phyloP scores from a whole-genome alignment of 805 yeast genomes.

The Yarrowia osloensis region DNA sequence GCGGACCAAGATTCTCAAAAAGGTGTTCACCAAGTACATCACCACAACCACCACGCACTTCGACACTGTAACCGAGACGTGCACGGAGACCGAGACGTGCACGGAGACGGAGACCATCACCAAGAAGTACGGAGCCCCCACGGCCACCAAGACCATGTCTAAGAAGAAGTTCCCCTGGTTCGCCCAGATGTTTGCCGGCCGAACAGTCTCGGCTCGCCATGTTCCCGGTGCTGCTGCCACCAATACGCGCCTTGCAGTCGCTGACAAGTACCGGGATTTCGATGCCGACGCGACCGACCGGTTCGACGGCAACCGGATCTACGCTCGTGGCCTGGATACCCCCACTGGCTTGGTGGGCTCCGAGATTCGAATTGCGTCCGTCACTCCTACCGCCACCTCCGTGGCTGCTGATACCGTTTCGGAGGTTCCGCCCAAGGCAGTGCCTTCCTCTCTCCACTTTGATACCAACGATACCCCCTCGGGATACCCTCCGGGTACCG shows the following conservation, averaged over 20 bases:
- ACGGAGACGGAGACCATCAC: constrained; percentile 8
- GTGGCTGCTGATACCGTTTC: neutral
- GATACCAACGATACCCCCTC: constrained; percentile 17
- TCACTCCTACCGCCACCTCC: neutral
- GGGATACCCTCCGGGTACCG: neutral
- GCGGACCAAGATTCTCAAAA: constrained; percentile 12
- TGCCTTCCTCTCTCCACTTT: neutral
- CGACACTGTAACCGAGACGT: neutral
- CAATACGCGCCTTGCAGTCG: neutral
- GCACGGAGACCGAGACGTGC: too few relatives aligned
- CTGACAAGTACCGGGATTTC: constrained; percentile 8
- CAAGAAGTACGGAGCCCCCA: constrained; percentile 1
- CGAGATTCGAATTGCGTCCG: neutral
- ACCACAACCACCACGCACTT: constrained; percentile 3
- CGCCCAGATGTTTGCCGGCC: constrained; percentile 1
- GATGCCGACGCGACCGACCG: neutral
- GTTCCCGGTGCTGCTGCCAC: constrained; percentile 10
- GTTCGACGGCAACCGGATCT: neutral
- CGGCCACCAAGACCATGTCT: constrained; percentile 9
- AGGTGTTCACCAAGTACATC: constrained; percentile 13
- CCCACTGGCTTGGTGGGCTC: neutral
- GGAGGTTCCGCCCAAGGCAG: neutral
- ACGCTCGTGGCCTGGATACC: neutral
- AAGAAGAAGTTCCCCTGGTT: constrained; percentile 27
- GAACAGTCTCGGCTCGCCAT: neutral